Evolutionary conservation across 345 rosid species (phyloP).

Genomic region (Salix arbutifolia): DNA sequence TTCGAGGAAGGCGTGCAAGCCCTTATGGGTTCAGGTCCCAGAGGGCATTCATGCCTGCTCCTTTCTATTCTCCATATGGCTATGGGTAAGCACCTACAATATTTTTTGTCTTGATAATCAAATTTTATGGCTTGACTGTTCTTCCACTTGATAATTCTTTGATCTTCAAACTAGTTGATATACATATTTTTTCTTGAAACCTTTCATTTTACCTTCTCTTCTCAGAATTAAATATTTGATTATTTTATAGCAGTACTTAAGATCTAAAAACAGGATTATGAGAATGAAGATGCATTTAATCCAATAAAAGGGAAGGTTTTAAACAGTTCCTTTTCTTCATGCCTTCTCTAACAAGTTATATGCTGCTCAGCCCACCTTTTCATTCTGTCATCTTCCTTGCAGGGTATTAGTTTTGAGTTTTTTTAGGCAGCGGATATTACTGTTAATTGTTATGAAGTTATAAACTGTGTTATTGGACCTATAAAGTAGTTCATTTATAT

Average conservation of each 20-base stretch:
- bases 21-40: slow-evolving; percentile 66
- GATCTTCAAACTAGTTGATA: background rate
- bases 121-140: background rate
- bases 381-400: background rate
- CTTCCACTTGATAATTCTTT: background rate
- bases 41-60: slow-evolving; percentile 75
- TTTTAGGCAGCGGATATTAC: background rate
- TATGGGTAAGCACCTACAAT: slow-evolving; percentile 59
- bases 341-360: background rate
- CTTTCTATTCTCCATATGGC: slow-evolving; percentile 59
- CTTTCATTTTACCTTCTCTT: background rate
- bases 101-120: background rate
- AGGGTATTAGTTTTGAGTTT: background rate
- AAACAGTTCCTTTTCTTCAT: background rate
- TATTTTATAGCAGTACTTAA: background rate
- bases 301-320: background rate
- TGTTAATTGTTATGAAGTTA: background rate
- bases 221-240: background rate
- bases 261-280: background rate
- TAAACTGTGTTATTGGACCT: too few relatives aligned
- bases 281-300: background rate
- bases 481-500: background rate
- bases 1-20: slow-evolving; percentile 76
- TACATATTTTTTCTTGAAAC: background rate
- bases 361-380: background rate